Evolutionary conservation across 192 early-diverging fungal species (phyloP), one percentile per base, ranked within the genome.

Genomic region (Umbelopsis isabellina): DNA sequence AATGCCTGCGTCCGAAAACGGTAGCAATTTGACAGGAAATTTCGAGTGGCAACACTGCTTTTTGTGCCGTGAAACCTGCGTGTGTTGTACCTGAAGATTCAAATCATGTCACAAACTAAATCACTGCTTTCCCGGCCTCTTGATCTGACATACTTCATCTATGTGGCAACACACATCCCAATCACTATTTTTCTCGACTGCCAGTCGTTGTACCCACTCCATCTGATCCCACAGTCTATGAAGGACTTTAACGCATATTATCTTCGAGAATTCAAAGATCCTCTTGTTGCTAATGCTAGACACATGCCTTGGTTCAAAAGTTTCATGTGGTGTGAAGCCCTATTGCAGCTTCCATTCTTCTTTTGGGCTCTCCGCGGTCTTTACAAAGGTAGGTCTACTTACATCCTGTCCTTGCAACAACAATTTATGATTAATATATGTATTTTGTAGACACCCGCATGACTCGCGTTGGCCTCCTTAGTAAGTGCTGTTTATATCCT

Each of bases 161-260:
- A 90, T 81, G 91, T 92, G 83, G 75, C 71, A 1, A 78, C 84
- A 16, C 92, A 94, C 66, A 94, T 94, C 78, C 90, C 89, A 4
- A 82, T 86, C 16, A 88, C 91, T 6, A 37, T 91, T 0, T 49
- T 84, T 33, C 72, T 91, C 64, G 91, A 94, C 69, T 25, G 79
- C 20, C 76, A 86, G 47, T 81, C 83, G 2, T 67, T 91, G 52
- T 80, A 90, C 44, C 83, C 85, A 15, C 18, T 71, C n/a, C 46
- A 52, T 52, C 41, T 27, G 25, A 66, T 82, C 47, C 80, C 83
- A 33, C 25, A 71, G 49, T 66, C 75, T 3, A 46, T 86, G 37
- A 65, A 66, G 23, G 75, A 68, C 6, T 67, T 83, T 51, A 77
- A 78, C 65, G 53, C 61, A 2, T 79, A 80, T 20, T 88, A 90